Base-by-base conservation (phyloP, 202 grass and related monocot genomes). In the Bolboschoenoplectus hybrid region DNA sequence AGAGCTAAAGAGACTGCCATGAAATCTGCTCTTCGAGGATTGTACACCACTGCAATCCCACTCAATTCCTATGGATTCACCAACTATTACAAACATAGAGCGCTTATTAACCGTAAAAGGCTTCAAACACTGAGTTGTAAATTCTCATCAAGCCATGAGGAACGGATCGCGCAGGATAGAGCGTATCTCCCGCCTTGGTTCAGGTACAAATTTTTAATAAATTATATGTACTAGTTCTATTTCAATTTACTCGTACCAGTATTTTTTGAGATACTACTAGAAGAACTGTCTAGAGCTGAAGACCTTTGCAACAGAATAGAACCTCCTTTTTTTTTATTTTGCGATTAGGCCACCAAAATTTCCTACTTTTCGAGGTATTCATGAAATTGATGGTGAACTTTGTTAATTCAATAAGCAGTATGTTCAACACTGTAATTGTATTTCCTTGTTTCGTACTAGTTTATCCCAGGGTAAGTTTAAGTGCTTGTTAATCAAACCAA, bases 181-280 rank as follows among this genome's bases (percentile, higher is more conserved):
- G 52, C 84, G 50, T 86, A 89, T 67, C 86, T 87, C 63, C 93
- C 95, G 26, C 90, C 91, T 50, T 87, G 88, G 76, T 98, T 98
- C 87, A 93, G 95, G 95, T 93, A 87, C 81, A 83, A 26, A 75
- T 14, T 35, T 36, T 57, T 55, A 36, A 26, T 9, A 43, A 68
- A 40, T 68, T 5, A 39, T 43, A 41, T 68, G 38, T 68, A 68
- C 4, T 67, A 40, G 3, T 73, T 4, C 3, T 55, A 77, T 55
- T 77, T 36, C 1, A 2, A 14, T 76, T 13, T 58, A 16, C 13
- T 58, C 55, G 17, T 76, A 9, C 32, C 39, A 82, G 40, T 41
- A 60, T 13, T 20, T 8, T 32, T 47, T 39, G 10, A 32, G 8
- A 53, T 71, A 62, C 20, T 83, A 72, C 72, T 81, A 61, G 14